phyloP scores from a whole-genome alignment of 2,329 filamentous ascomycete genomes.

The Clonostachys byssicola region DNA sequence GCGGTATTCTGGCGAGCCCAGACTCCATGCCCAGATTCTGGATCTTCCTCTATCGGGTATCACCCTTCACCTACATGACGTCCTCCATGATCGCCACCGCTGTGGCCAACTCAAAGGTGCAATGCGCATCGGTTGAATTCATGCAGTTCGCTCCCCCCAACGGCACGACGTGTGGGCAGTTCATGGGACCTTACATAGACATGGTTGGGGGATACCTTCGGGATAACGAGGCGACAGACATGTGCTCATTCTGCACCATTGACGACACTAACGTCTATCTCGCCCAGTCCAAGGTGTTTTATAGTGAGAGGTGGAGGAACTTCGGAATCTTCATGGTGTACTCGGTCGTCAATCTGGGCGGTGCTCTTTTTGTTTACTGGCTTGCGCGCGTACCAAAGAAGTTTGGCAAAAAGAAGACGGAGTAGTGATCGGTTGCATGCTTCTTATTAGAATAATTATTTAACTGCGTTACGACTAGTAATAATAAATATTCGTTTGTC shows the following conservation, averaged over 20 bases:
- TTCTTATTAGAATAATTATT: too few species aligned
- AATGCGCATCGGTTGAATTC: constrained; percentile 62
- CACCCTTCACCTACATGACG: constrained; percentile 37
- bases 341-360: constrained; percentile 45
- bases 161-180: constrained; percentile 49
- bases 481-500: too few species aligned
- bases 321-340: constrained; percentile 53
- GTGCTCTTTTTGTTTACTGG: constrained; percentile 31
- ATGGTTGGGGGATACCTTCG: constrained; percentile 54
- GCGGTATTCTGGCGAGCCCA: constrained; percentile 52
- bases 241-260: constrained; percentile 54
- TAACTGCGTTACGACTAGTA: too few species aligned
- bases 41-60: constrained; percentile 69
- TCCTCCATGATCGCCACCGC: constrained; percentile 17
- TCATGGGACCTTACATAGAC: constrained; percentile 48
- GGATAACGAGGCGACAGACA: constrained; percentile 35
- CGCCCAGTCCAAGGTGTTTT: constrained; percentile 39
- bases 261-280: constrained; percentile 49
- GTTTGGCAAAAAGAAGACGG: constrained; percentile 1
- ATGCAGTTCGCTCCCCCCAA: constrained; percentile 55
- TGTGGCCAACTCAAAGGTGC: constrained; percentile 16
- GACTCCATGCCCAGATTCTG: constrained; percentile 61
- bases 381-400: constrained; percentile 7
- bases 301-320: constrained; percentile 56
- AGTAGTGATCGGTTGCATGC: too few species aligned